Conservation (phyloP, 164 flowering plant species). For the Euptelea pleiosperma region DNA sequence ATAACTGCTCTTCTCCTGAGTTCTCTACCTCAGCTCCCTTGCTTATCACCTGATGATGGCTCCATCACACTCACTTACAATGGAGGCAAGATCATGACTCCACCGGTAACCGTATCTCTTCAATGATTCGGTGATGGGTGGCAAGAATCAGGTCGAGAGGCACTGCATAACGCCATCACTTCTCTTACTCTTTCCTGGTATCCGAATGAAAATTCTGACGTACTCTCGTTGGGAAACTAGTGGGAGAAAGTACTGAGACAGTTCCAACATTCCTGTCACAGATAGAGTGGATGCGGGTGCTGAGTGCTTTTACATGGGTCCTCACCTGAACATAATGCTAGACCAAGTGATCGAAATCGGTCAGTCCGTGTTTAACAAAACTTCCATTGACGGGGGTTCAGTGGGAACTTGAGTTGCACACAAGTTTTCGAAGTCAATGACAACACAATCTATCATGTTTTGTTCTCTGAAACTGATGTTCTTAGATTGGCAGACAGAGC, state of each 20-base stretch:
- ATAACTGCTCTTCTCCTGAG: constrained; percentile 7
- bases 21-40: constrained; percentile 5
- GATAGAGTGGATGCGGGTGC: constrained; percentile 11
- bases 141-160: constrained; percentile 8
- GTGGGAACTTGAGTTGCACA: constrained; percentile 9
- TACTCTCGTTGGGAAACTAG: constrained; percentile 16
- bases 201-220: constrained; percentile 2
- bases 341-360: constrained; percentile 3
- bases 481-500: neutral
- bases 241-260: constrained; percentile 13
- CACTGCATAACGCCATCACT: constrained; percentile 3
- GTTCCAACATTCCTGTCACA: constrained; percentile 7
- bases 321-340: constrained; percentile 5
- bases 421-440: constrained; percentile 8
- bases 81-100: constrained; percentile 18
- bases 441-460: constrained; percentile 9
- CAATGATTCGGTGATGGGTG: constrained; percentile 15
- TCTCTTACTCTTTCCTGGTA: constrained; percentile 5
- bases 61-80: constrained; percentile 10
- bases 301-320: constrained; percentile 13
- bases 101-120: constrained; percentile 13
- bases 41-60: constrained; percentile 9
- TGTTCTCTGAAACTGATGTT: constrained; percentile 12
- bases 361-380: constrained; percentile 12
- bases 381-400: constrained; percentile 3